Evolutionary conservation across 2,329 filamentous ascomycete species (phyloP).

Genomic region (Geosmithia morbida): DNA sequence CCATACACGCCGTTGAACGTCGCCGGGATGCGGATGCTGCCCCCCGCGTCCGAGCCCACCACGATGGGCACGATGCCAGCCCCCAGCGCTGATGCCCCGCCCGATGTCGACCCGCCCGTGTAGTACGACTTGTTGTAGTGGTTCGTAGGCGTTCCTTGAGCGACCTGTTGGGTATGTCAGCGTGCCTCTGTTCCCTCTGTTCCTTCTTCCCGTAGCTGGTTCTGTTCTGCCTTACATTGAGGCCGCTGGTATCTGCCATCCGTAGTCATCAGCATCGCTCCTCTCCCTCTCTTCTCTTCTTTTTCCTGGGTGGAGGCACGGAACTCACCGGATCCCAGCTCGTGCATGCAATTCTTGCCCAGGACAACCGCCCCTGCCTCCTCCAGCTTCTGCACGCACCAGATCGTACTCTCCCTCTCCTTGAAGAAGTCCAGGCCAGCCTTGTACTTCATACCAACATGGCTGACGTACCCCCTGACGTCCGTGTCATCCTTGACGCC

Average conservation of each 20-base stretch:
- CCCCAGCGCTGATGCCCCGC: constrained; percentile 55
- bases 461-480: constrained; percentile 54
- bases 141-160: constrained; percentile 61
- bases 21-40: constrained; percentile 59
- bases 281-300: not conserved
- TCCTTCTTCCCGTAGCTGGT: not conserved
- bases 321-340: constrained; percentile 53
- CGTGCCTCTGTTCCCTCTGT: not conserved
- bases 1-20: constrained; percentile 71
- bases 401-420: constrained; percentile 41
- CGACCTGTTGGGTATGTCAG: constrained; percentile 22
- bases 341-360: constrained; percentile 66
- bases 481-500: constrained; percentile 73
- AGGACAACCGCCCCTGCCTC: constrained; percentile 20
- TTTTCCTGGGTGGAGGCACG: not conserved
- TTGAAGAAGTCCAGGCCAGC: constrained; percentile 35
- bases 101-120: constrained; percentile 68
- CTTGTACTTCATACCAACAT: constrained; percentile 48
- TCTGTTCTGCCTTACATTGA: constrained; percentile 38
- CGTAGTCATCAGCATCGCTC: not conserved
- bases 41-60: constrained; percentile 63
- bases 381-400: constrained; percentile 34
- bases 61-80: constrained; percentile 62
- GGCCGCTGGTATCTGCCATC: constrained; percentile 57
- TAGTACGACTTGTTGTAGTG: constrained; percentile 67